Percentiles rank a stretch among this genome's conserved stretches.
Conservation (phyloP, 2,329 filamentous ascomycete genomes). For the Claviceps sp. region DNA sequence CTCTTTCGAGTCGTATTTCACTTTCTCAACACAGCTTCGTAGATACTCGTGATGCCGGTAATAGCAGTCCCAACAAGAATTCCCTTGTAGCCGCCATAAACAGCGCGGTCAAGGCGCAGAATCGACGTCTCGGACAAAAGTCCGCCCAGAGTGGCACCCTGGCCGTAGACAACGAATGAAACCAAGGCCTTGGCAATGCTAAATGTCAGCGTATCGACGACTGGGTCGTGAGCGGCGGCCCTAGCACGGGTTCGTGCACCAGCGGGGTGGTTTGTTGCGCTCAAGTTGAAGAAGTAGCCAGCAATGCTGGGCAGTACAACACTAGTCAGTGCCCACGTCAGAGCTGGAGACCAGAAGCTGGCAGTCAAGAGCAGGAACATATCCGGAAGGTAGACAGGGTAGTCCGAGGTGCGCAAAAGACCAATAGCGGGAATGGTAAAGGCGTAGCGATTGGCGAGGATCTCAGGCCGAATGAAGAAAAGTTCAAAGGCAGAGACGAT, state of each 20-base stretch:
- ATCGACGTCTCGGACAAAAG: conserved; percentile 47
- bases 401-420: conserved; percentile 40
- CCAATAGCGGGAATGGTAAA: conserved; percentile 56
- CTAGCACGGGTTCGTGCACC: conserved; percentile 29
- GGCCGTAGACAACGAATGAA: conserved; percentile 67
- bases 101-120: conserved; percentile 46
- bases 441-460: conserved; percentile 59
- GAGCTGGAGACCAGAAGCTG: conserved; percentile 72
- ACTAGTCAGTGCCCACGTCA: conserved; percentile 64
- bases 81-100: conserved; percentile 61
- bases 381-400: conserved; percentile 61
- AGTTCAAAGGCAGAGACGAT: conserved; percentile 57
- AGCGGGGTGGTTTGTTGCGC: conserved; percentile 31
- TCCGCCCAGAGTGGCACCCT: conserved; percentile 49
- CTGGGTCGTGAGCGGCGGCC: conserved; percentile 32
- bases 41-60: conserved; percentile 55
- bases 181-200: conserved; percentile 78
- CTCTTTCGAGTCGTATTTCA: conserved; percentile 17
- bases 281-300: conserved; percentile 88
- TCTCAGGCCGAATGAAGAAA: conserved; percentile 51
- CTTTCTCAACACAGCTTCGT: conserved; percentile 65
- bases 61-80: conserved; percentile 56
- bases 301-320: conserved; percentile 54
- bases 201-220: conserved; percentile 77
- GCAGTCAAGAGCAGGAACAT: conserved; percentile 63